Conservation (phyloP, 352 stramenopile species). For the Thraustochytrium aureum region DNA sequence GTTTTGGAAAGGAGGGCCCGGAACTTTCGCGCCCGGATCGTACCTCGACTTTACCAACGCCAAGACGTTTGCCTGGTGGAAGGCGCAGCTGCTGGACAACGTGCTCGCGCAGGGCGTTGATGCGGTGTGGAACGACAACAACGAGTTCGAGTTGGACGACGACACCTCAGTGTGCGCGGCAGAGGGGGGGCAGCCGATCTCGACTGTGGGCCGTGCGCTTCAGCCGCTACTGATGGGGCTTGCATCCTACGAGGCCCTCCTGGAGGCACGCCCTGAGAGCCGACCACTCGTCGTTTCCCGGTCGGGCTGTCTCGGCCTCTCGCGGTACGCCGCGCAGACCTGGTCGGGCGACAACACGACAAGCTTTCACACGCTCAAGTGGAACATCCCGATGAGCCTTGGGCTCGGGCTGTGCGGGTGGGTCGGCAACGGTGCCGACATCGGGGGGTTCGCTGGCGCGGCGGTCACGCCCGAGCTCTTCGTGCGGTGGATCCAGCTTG, state of each 20-base stretch:
- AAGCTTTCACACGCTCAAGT: slow-evolving; percentile 53
- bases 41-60: slow-evolving; percentile 54
- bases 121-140: slow-evolving; percentile 55
- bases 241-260: slow-evolving; percentile 38
- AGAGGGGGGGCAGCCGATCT: not conserved
- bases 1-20: slow-evolving; percentile 54
- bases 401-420: slow-evolving; percentile 45
- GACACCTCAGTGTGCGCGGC: not conserved
- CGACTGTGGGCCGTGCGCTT: slow-evolving; percentile 10
- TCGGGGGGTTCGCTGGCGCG: slow-evolving; percentile 49
- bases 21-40: slow-evolving; percentile 46
- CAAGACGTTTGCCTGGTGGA: slow-evolving; percentile 28
- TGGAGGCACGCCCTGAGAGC: slow-evolving; percentile 13
- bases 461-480: slow-evolving; percentile 53
- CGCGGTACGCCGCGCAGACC: slow-evolving; percentile 46
- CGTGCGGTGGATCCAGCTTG: slow-evolving; percentile 53
- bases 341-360: slow-evolving; percentile 55
- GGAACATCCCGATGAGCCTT: slow-evolving; percentile 56
- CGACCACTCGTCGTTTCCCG: slow-evolving; percentile 52
- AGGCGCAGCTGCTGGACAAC: slow-evolving; percentile 5
- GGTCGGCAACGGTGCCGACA: slow-evolving; percentile 52
- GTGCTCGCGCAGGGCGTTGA: slow-evolving; percentile 34
- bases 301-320: slow-evolving; percentile 48
- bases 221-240: slow-evolving; percentile 50
- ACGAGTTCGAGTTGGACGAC: slow-evolving; percentile 53